Conservation (phyloP, 225 moss, liverwort and hornwort species). For the Sphagnum tenellum region DNA sequence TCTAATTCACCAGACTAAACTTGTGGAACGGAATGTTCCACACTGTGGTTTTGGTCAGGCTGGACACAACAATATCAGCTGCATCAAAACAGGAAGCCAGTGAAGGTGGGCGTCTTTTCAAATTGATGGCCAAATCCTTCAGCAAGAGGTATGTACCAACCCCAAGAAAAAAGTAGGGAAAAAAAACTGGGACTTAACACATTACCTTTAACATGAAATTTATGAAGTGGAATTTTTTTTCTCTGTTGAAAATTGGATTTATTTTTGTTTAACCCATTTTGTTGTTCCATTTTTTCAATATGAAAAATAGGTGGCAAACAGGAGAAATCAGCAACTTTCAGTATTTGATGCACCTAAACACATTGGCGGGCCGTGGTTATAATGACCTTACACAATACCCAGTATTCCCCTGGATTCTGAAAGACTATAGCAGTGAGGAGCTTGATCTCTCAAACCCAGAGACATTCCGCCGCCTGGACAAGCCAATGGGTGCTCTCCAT, state of each 20-base stretch:
- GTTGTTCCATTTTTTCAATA: too few species aligned
- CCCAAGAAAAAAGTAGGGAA: too few species aligned
- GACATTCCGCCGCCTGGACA: constrained; percentile 76
- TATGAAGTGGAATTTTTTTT: too few species aligned
- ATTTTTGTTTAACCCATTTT: too few species aligned
- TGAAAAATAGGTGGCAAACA: constrained; percentile 56
- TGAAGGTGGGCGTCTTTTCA: constrained; percentile 85
- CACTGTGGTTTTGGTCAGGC: constrained; percentile 19
- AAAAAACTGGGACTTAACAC: too few species aligned
- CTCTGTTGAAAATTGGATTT: too few species aligned
- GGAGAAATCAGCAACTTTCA: constrained; percentile 95
- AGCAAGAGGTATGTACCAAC: constrained; percentile 47
- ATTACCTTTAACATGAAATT: too few species aligned
- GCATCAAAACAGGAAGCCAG: constrained; percentile 73
- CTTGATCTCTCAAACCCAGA: constrained; percentile 69
- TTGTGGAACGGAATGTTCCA: background rate
- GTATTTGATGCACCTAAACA: constrained; percentile 93
- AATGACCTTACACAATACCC: constrained; percentile 96
- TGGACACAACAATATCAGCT: constrained; percentile 87
- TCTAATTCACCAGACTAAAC: too few species aligned
- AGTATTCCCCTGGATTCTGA: constrained; percentile 86
- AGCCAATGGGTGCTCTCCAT: constrained; percentile 90
- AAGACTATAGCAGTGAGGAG: constrained; percentile 68
- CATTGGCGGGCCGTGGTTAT: constrained; percentile 85
- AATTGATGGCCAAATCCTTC: constrained; percentile 90